Conservation (phyloP, 139 green algal genomes). For the Chlorella sp. region DNA sequence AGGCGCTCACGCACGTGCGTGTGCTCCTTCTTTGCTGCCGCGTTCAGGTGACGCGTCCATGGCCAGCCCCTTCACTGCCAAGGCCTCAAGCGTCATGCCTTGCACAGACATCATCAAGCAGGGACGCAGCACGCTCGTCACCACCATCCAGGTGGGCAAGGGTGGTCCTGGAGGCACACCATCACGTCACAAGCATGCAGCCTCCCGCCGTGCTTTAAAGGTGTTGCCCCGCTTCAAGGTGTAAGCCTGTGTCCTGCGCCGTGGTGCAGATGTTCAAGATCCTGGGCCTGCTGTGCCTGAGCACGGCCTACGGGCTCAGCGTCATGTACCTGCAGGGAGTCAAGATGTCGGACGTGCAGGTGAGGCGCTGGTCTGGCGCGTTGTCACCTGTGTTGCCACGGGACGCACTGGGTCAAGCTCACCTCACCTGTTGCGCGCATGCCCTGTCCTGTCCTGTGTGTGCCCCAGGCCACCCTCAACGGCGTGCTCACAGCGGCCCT, state of each 20-base stretch:
- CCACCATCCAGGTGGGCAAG: conserved; percentile 50
- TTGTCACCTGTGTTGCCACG: too few relatives aligned
- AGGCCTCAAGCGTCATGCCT: conserved; percentile 63
- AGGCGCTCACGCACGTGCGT: too few relatives aligned
- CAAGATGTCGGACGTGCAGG: conserved; percentile 83
- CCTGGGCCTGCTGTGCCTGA: conserved; percentile 92
- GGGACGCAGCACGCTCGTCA: conserved; percentile 86
- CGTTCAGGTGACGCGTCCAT: conserved; percentile 74
- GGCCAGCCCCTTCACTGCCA: conserved; percentile 88
- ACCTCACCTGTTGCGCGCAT: too few relatives aligned
- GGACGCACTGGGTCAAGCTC: too few relatives aligned
- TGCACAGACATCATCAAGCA: conserved; percentile 88
- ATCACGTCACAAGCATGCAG: too few relatives aligned
- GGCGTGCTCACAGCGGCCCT: conserved; percentile 80
- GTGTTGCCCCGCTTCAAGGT: too few relatives aligned
- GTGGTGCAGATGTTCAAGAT: conserved; percentile 98
- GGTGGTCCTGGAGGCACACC: too few relatives aligned
- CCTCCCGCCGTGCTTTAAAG: too few relatives aligned
- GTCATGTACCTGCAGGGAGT: conserved; percentile 91
- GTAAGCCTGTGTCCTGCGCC: background rate
- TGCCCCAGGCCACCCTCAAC: conserved; percentile 69
- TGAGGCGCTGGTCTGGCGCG: too few relatives aligned
- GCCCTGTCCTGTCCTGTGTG: too few relatives aligned
- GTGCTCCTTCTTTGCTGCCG: too few relatives aligned
- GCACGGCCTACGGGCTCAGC: conserved; percentile 82